Conservation (phyloP, 306 rosid genomes). For the Prunus mira region DNA sequence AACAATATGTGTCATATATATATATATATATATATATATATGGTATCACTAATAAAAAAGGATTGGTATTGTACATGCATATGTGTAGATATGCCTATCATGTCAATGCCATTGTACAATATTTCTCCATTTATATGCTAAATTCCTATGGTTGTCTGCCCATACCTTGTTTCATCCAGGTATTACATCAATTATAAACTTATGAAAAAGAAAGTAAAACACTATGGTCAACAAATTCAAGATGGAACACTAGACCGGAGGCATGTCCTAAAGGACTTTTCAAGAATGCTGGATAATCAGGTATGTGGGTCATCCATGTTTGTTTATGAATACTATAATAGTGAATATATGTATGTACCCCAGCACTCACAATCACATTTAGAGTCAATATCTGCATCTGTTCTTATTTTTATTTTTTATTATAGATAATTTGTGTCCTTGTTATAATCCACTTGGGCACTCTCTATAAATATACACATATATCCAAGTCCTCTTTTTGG, state of each 20-base stretch:
- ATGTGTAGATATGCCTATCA: not conserved
- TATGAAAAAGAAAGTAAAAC: conserved; percentile 89
- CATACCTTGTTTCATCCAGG: conserved; percentile 38
- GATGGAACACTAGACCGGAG: conserved; percentile 73
- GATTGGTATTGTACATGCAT: not conserved
- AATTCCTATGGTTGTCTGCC: conserved; percentile 16
- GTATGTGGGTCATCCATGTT: conserved; percentile 28
- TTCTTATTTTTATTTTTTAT: not conserved
- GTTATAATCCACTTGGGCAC: not conserved
- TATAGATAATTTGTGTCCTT: not conserved
- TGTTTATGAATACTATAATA: conserved; percentile 6
- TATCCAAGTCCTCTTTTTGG: not conserved
- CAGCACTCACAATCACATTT: not conserved
- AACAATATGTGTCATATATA: too few species aligned
- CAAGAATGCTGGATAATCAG: conserved; percentile 95
- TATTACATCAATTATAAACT: conserved; percentile 92
- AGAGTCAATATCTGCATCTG: not conserved
- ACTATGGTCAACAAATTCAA: conserved; percentile 83
- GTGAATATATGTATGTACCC: not conserved
- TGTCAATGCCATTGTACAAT: not conserved
- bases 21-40: too few species aligned
- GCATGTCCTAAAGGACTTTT: conserved; percentile 94
- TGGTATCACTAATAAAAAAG: not conserved
- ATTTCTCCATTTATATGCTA: not conserved
- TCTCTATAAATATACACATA: not conserved